A percentile compares a stretch with the other conserved stretches of the same genome.
phyloP scores from a whole-genome alignment of 2,329 filamentous ascomycete genomes.

The Tolypocladium album region DNA sequence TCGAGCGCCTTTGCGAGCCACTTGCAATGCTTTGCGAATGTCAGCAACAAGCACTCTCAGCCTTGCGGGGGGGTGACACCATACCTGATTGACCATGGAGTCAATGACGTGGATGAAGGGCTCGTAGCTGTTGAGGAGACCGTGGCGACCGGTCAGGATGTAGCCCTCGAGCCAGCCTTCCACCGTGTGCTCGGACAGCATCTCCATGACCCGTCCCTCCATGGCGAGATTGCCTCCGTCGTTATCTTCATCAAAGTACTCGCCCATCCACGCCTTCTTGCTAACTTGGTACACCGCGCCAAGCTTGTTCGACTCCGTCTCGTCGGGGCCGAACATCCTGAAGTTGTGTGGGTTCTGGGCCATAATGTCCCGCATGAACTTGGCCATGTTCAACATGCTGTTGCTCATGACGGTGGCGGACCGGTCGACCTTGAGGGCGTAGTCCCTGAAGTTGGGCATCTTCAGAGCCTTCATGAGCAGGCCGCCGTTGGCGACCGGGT shows the following conservation, averaged over 20 bases:
- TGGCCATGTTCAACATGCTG: constrained; percentile 61
- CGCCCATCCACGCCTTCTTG: constrained; percentile 73
- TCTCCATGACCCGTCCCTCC: constrained; percentile 69
- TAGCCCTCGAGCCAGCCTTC: constrained; percentile 79
- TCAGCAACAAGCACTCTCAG: background rate
- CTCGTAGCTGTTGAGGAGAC: constrained; percentile 71
- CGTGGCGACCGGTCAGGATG: constrained; percentile 62
- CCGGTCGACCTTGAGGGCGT: constrained; percentile 50
- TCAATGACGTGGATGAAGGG: constrained; percentile 77
- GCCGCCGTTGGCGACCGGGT: constrained; percentile 66
- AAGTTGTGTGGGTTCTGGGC: constrained; percentile 55
- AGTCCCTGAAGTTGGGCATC: constrained; percentile 60
- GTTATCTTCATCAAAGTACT: constrained; percentile 65
- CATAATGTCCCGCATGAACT: constrained; percentile 58
- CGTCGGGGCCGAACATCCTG: constrained; percentile 68
- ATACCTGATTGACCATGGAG: constrained; percentile 69
- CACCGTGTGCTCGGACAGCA: constrained; percentile 70
- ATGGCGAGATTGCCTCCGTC: constrained; percentile 64
- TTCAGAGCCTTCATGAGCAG: constrained; percentile 54
- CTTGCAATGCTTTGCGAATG: constrained; percentile 52
- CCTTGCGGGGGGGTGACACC: background rate
- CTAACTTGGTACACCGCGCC: constrained; percentile 58
- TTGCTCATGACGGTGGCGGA: constrained; percentile 44
- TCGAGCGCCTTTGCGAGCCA: constrained; percentile 78
- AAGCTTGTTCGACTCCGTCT: constrained; percentile 75